Evolutionary conservation across 805 yeast genomes (phyloP), one percentile per base, ranked within the genome.

Genomic region (Jamesozyma gamospora): DNA sequence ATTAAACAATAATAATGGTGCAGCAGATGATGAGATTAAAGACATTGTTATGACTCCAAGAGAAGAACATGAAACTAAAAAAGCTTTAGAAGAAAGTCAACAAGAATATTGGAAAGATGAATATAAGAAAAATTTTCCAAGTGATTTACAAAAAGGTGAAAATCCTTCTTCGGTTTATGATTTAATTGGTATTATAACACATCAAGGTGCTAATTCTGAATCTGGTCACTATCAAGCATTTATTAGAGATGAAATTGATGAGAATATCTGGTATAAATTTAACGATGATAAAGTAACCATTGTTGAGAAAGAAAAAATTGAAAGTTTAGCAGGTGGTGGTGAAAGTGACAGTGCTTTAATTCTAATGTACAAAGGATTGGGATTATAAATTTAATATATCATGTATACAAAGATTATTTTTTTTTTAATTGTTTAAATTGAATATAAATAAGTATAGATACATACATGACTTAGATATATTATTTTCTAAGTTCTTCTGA

Each of bases 171-270:
- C 92, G 1, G 74, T 92, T 29, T 92, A 92, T 56, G 87, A 86
- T 48, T 72, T 92, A 48, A 66, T 69, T 29, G 86, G 94, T 2
- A 75, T 92, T 18, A 76, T 92, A 43, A 86, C 97, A 1, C 99
- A 92, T 64, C 82, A 81, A 55, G 99, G 99, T 36, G 79, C 95
- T 7, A 78, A 88, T 33, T 96, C 97, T 0, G 97, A 92, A 60
- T 82, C 95, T 24, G 99, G 99, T 14, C 99, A 92, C 63, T 92
- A 92, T 63, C 96, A 88, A 64, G 79, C 90, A 24, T 92, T 84
- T 64, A 79, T 82, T 13, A 79, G 74, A 52, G 92, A 88, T 60
- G 75, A 70, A 27, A 63, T 62, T 15, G 86, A 80, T 53, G 88
- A 83, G 26, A 79, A 82, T 36, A 72, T 69, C 46, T 92, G 99